Evolutionary conservation across 2,329 filamentous ascomycete genomes (phyloP).

Genomic region (Curvularia eragrostidis): DNA sequence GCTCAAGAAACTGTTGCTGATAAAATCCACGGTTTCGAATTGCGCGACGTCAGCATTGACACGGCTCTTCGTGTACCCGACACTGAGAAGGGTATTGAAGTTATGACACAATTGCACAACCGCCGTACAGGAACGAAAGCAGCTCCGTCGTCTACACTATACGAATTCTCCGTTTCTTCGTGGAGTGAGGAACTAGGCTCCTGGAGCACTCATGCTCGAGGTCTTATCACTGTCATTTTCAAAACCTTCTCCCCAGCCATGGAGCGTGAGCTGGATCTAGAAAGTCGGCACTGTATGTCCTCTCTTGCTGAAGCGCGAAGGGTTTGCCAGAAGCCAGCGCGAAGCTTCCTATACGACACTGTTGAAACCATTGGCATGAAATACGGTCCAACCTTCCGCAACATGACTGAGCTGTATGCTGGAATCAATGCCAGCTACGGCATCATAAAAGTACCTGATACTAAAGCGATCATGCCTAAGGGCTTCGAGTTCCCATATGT

Average conservation of each 20-base stretch:
- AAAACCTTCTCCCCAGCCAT: slow-evolving; percentile 8
- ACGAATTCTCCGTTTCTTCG: slow-evolving; percentile 12
- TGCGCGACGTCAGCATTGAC: slow-evolving; percentile 12
- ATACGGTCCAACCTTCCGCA: slow-evolving; percentile 18
- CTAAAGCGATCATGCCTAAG: slow-evolving; percentile 9
- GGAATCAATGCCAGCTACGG: slow-evolving; percentile 3
- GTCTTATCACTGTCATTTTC: slow-evolving; percentile 7
- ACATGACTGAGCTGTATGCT: slow-evolving; percentile 24
- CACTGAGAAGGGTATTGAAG: slow-evolving; percentile 14
- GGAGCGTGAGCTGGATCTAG: slow-evolving; percentile 6
- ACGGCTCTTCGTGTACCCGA: slow-evolving; percentile 12
- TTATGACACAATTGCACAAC: slow-evolving; percentile 15
- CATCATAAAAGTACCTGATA: slow-evolving; percentile 11
- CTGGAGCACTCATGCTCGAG: slow-evolving; percentile 12
- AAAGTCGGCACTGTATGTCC: slow-evolving; percentile 4
- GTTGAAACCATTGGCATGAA: slow-evolving; percentile 14
- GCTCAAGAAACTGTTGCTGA: slow-evolving; percentile 6
- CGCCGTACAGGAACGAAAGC: slow-evolving; percentile 13
- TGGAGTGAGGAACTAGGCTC: slow-evolving; percentile 12
- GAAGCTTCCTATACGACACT: slow-evolving; percentile 15
- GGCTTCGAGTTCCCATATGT: slow-evolving; percentile 7
- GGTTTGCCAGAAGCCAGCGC: slow-evolving; percentile 8
- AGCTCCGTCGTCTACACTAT: slow-evolving; percentile 12
- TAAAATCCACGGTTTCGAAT: slow-evolving; percentile 5
- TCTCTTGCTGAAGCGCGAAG: not conserved